These are phyloP conservation scores for Geotrichum reessii DNA, from an alignment of 1,139 yeast genomes.

Conservation along the genomic window DNA sequence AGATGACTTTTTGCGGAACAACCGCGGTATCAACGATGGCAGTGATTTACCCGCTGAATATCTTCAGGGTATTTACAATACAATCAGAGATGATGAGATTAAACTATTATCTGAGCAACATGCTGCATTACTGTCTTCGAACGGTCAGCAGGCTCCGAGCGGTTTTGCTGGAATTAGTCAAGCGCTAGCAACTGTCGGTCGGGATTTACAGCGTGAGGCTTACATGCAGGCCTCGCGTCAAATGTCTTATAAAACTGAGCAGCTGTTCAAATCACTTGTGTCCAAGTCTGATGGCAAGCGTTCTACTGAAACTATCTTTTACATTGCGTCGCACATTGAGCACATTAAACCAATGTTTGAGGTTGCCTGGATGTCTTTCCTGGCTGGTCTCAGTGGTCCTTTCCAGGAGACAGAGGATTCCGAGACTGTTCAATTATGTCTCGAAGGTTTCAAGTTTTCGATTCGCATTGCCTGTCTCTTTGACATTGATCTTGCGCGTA, in stretches of 20 bases:
- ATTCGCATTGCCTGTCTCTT: constrained; percentile 80
- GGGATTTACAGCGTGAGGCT: constrained; percentile 76
- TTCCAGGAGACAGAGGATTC: constrained; percentile 83
- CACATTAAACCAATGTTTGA: constrained; percentile 93
- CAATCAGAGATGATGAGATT: constrained; percentile 77
- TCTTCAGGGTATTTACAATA: constrained; percentile 62
- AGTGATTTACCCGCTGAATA: constrained; percentile 73
- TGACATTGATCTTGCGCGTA: constrained; percentile 76
- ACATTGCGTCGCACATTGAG: constrained; percentile 72
- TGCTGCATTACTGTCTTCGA: constrained; percentile 76
- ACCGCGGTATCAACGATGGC: constrained; percentile 88
- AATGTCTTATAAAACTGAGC: constrained; percentile 84
- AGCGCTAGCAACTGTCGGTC: constrained; percentile 54
- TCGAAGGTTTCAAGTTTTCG: constrained; percentile 81
- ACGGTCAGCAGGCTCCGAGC: constrained; percentile 36
- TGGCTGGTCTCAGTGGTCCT: constrained; percentile 92
- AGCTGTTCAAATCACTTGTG: constrained; percentile 67
- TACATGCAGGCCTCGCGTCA: constrained; percentile 89
- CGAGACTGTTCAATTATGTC: constrained; percentile 60
- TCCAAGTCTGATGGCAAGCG: constrained; percentile 34
- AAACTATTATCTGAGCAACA: constrained; percentile 91
- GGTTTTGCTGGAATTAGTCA: constrained; percentile 47
- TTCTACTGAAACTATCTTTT: constrained; percentile 38
- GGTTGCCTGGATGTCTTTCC: constrained; percentile 91
- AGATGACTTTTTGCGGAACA: constrained; percentile 79